Percentiles rank a stretch among this genome's conserved stretches.
Evolutionary conservation across 2,329 filamentous ascomycete species (phyloP).

Genomic region (Pseudogymnoascus sp.): DNA sequence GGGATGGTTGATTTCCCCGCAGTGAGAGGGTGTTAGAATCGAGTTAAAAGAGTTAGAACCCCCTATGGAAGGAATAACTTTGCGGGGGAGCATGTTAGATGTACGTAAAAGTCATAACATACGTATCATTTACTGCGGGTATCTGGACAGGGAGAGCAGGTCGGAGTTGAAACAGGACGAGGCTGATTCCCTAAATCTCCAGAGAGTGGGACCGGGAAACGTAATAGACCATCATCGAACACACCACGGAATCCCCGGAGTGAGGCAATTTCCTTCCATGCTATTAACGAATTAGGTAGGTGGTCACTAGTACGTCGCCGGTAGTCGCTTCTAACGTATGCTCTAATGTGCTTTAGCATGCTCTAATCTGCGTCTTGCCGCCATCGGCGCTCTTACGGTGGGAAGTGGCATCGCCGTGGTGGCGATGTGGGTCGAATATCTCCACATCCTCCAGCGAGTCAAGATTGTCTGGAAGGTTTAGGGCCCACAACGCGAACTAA

Average conservation of each 20-base stretch:
- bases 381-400: neutral
- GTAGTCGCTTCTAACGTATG: neutral
- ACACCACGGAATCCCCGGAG: neutral
- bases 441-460: conserved; percentile 7
- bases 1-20: conserved; percentile 1
- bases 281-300: neutral
- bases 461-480: conserved; percentile 6
- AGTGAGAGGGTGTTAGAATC: neutral
- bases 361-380: neutral
- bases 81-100: neutral
- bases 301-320: neutral
- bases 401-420: conserved; percentile 2
- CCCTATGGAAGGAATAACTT: neutral
- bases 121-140: neutral
- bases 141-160: neutral
- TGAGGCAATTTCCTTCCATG: conserved; percentile 8
- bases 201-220: conserved; percentile 1
- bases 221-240: neutral
- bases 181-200: neutral
- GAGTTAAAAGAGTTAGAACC: neutral
- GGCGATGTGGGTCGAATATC: conserved; percentile 2
- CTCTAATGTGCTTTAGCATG: neutral
- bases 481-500: neutral
- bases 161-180: conserved; percentile 1
- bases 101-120: neutral